A percentile compares a stretch with the other conserved stretches of the same genome.
Conservation (phyloP, 306 rosid genomes). For the Neltuma alba region DNA sequence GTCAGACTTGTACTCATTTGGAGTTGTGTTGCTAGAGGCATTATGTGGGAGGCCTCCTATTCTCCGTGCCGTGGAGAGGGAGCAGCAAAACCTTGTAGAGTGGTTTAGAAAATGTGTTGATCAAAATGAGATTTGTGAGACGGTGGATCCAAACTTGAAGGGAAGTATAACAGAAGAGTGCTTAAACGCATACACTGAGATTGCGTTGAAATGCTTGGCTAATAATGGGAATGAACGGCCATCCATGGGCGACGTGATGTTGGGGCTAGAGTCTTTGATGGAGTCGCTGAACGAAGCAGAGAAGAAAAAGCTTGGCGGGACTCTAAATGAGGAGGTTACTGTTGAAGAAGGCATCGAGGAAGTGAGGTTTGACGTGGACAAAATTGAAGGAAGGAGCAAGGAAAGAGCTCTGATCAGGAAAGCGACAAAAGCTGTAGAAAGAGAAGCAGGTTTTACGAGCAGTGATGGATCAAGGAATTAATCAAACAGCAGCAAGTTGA, state of each 20-base stretch:
- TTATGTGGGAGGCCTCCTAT: slow-evolving; percentile 34
- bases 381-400: too few relatives aligned
- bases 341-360: too few relatives aligned
- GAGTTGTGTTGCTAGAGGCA: slow-evolving; percentile 42
- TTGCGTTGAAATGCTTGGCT: slow-evolving; percentile 40
- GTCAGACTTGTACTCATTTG: slow-evolving; percentile 47
- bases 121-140: not conserved
- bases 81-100: slow-evolving; percentile 18
- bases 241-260: slow-evolving; percentile 48
- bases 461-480: too few relatives aligned
- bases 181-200: too few relatives aligned
- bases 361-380: too few relatives aligned
- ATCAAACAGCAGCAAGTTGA: too few relatives aligned
- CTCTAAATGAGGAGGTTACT: not conserved
- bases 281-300: not conserved
- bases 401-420: too few relatives aligned
- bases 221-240: slow-evolving; percentile 47
- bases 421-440: too few relatives aligned
- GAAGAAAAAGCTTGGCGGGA: not conserved
- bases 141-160: slow-evolving; percentile 32
- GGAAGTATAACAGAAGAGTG: slow-evolving; percentile 18
- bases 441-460: too few relatives aligned
- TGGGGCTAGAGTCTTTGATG: slow-evolving; percentile 30
- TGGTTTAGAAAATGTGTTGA: slow-evolving; percentile 28
- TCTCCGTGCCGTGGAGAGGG: not conserved